Conservation (phyloP, 805 yeast species). For the Barnettozyma sucrosica region DNA sequence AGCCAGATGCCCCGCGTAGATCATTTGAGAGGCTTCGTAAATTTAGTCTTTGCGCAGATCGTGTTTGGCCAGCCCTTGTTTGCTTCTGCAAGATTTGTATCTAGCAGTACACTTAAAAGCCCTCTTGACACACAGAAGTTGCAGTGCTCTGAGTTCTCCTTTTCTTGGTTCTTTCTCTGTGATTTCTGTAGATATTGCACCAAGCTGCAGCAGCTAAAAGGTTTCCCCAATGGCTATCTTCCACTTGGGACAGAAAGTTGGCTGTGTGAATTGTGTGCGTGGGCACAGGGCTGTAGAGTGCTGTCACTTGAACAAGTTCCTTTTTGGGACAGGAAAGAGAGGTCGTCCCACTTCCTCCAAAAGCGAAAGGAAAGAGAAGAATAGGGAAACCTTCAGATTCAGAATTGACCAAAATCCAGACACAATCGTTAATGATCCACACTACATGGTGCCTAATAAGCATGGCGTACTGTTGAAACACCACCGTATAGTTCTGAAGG, state of each 20-base stretch:
- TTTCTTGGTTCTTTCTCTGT: neutral
- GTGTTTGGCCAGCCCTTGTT: no score
- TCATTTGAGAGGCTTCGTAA: no score
- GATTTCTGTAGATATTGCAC: neutral
- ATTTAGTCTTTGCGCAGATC: no score
- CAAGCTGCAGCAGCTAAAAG: neutral
- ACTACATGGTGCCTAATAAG: slow-evolving; percentile 15
- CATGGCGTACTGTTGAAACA: slow-evolving; percentile 11
- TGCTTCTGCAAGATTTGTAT: no score
- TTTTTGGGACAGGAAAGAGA: slow-evolving; percentile 81
- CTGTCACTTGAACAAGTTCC: slow-evolving; percentile 70
- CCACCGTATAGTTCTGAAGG: slow-evolving; percentile 15
- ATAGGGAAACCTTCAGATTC: slow-evolving; percentile 12
- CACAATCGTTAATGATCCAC: slow-evolving; percentile 4
- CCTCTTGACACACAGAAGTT: no score
- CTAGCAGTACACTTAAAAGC: no score
- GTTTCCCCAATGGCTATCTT: slow-evolving; percentile 51
- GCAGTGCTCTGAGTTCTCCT: no score
- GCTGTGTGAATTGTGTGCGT: slow-evolving; percentile 82
- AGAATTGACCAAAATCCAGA: slow-evolving; percentile 11
- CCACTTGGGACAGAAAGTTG: slow-evolving; percentile 72
- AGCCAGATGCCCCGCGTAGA: no score
- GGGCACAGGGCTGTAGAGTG: slow-evolving; percentile 92
- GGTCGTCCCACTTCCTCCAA: slow-evolving; percentile 68
- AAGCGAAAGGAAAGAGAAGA: slow-evolving; percentile 6